A percentile compares a stretch with the other conserved stretches of the same genome.
Evolutionary conservation across 2,329 filamentous ascomycete species (phyloP).

Genomic region (Ophiostoma sp.): DNA sequence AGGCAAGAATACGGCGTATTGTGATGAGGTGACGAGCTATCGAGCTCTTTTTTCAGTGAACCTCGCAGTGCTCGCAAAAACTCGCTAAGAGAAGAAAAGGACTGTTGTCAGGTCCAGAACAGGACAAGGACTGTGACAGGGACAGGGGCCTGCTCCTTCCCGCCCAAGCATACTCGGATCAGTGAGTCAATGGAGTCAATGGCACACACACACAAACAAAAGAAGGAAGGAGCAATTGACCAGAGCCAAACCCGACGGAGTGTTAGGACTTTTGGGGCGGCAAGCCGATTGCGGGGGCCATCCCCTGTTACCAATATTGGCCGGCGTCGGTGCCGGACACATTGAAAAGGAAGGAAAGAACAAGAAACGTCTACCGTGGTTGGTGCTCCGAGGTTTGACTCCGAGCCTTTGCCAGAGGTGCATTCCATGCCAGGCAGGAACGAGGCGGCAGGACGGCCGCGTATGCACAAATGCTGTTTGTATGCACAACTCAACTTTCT

Average conservation of each 20-base stretch:
- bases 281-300: neutral
- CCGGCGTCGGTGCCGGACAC: constrained; percentile 13
- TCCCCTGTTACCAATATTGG: neutral
- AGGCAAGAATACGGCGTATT: neutral
- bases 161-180: neutral
- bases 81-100: neutral
- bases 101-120: neutral
- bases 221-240: neutral
- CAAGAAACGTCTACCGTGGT: neutral
- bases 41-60: too few species aligned
- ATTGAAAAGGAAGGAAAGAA: neutral
- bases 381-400: neutral
- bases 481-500: neutral
- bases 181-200: neutral
- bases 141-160: neutral
- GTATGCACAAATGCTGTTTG: neutral
- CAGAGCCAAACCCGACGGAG: neutral
- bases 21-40: neutral
- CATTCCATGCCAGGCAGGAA: neutral
- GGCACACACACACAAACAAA: neutral
- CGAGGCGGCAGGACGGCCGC: neutral
- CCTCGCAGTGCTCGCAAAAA: neutral
- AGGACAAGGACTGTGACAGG: neutral
- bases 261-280: neutral
- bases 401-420: neutral